Evolutionary conservation across 2,329 filamentous ascomycete genomes (phyloP), one percentile per base, ranked within the genome.

Genomic region (Magnaporthiopsis rhizophila): DNA sequence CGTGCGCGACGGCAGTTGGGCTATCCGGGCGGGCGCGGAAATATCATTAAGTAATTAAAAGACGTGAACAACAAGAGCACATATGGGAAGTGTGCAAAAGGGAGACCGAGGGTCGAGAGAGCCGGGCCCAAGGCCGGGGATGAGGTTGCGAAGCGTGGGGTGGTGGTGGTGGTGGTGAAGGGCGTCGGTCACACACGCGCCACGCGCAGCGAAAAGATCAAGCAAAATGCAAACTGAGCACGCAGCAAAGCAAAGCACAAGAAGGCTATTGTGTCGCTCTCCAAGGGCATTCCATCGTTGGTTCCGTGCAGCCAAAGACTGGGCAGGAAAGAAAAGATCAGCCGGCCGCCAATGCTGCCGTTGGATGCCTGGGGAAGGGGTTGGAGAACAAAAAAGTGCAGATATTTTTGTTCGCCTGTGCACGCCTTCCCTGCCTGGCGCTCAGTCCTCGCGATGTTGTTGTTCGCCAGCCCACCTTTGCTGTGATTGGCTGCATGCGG

Each of bases 361-460:
- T 53, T 24, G n/a, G 45, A 53, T 53, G 45, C 45, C n/a, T 53
- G 45, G 45, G 38, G 26, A 58, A 58, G 57, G 26, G 57, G 57
- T 18, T 21, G 57, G 57, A 58, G 30, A 58, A 24, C 24, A 32
- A 58, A 32, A 32, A 58, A 28, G 57, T 32, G 24, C 57, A 62
- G 13, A 56, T 32, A 53, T 24, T 45, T 38, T 53, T 34, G 38
- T 30, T 62, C 45, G 34, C 34, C 28, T 32, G 21, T 62, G 36
- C 61, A 62, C 61, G 53, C 61, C 61, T 62, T 62, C 61, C 61
- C 61, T 57, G 28, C 26, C 58, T n/a, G 26, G 26, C 32, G 32
- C 21, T 28, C 58, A 60, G 65, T 66, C 65, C 66, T 76, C 74
- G 73, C 74, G 71, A 76, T 78, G 76, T 78, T 78, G 74, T 78